Percentiles rank a stretch among this genome's conserved stretches.
phyloP scores from a whole-genome alignment of 169 alveolate genomes.

The Eimeria praecox region DNA sequence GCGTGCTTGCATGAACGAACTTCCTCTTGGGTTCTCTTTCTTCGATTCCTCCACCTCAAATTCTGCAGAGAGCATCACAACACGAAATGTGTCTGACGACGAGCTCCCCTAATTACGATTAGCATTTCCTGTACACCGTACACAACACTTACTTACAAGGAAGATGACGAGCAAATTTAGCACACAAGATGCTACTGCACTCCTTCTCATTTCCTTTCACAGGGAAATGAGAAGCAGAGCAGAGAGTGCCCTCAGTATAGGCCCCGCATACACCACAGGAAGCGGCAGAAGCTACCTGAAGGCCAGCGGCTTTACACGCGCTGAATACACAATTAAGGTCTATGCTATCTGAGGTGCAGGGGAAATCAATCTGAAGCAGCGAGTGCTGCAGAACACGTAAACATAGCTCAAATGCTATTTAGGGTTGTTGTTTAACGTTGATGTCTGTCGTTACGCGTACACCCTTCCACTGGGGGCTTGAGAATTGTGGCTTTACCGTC shows the following conservation, averaged over 20 bases:
- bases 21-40: background rate
- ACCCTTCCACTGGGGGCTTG: background rate
- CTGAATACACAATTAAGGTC: background rate
- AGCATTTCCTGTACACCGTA: background rate
- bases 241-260: too few relatives aligned
- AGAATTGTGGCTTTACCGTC: background rate
- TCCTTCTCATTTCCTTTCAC: too few relatives aligned
- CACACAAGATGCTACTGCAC: too few relatives aligned
- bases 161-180: too few relatives aligned
- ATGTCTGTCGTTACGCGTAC: too few relatives aligned
- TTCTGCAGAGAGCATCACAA: background rate
- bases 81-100: background rate
- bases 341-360: background rate
- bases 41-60: background rate
- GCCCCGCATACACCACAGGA: background rate
- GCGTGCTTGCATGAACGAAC: background rate
- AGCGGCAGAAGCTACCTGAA: background rate
- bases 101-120: background rate
- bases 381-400: too few relatives aligned
- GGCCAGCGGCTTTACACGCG: background rate
- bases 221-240: too few relatives aligned
- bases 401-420: background rate
- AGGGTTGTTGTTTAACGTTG: too few relatives aligned
- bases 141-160: too few relatives aligned
- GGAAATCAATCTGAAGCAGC: too few relatives aligned